Base-by-base conservation (phyloP, 2,329 filamentous ascomycete genomes). In the Venturia oleaginea region DNA sequence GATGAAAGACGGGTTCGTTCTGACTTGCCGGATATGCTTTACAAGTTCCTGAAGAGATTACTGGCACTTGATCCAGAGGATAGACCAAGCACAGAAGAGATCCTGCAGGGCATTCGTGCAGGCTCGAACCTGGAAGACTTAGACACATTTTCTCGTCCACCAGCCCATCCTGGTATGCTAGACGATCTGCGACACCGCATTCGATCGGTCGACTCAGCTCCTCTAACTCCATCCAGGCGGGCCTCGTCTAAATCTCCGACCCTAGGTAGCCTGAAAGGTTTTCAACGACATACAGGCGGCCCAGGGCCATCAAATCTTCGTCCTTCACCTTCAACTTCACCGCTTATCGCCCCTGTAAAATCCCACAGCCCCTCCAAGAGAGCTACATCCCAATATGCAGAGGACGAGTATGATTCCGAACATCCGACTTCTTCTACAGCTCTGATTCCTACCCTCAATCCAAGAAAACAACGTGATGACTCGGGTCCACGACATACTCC, bases 21-120 rank as follows among this genome's bases (percentile, higher is more conserved):
- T 0, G 94, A 97, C 70, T 79, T 99, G 0, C 94, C 94, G 0
- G 83, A 91, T 5, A 88, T 90, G 73, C 83, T 99, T 0, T 99
- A 97, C 75, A 85, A 85, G 57, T 86, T 96, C 63, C 81, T 99
- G 4, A 92, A 91, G 73, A 85, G 85, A 64, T 80, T 99, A 5
- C 82, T 99, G 6, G 87, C 91, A 0, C 79, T 95, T 15, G 83
- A 92, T 66, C 91, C 93, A 0, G 78, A 80, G 1, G 85, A 92
- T 64, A 83, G 94, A 7, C 94, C 94, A 0, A 91, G 86, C 55
- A 92, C 94, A 0, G 90, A 86, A 57, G 92, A 97, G 65, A 93
- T 99, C 1, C 76, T 97, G 46, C 81, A 82, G 11, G 89, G 86
- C 2, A 90, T 96, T 75, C 87, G 89, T 69, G 86, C 84, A 43